phyloP scores from a whole-genome alignment of 306 rosid genomes.

The Lupinus albus region DNA sequence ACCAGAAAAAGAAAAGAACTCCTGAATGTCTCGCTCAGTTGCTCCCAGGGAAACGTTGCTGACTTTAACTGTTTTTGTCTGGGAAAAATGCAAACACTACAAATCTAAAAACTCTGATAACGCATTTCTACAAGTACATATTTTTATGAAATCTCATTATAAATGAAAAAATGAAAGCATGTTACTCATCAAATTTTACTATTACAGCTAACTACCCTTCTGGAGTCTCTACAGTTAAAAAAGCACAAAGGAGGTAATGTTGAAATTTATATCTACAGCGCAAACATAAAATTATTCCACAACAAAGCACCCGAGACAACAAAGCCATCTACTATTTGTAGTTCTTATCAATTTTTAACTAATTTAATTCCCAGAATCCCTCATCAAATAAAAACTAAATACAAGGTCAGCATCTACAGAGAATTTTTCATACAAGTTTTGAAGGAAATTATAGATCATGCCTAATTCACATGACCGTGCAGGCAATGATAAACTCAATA shows the following conservation, averaged over 20 bases:
- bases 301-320: neutral
- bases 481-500: neutral
- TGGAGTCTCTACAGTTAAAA: neutral
- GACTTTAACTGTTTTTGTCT: slow-evolving; percentile 80
- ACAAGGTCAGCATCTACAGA: neutral
- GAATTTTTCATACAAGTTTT: neutral
- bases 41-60: slow-evolving; percentile 91
- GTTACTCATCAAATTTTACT: slow-evolving; percentile 4
- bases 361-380: slow-evolving; percentile 21
- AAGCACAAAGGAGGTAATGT: neutral
- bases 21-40: slow-evolving; percentile 80
- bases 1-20: slow-evolving; percentile 96
- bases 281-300: slow-evolving; percentile 20
- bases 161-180: slow-evolving; percentile 25
- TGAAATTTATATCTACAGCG: slow-evolving; percentile 9
- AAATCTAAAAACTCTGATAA: slow-evolving; percentile 22
- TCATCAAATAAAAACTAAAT: neutral
- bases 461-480: neutral
- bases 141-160: slow-evolving; percentile 13
- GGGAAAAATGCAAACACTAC: slow-evolving; percentile 34
- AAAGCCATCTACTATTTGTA: slow-evolving; percentile 7
- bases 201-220: neutral
- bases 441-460: neutral
- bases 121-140: slow-evolving; percentile 32
- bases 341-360: slow-evolving; percentile 9